These are phyloP conservation scores for Sclerotinia subarctica DNA, from an alignment of 2,329 filamentous ascomycete genomes.

Conservation along the genomic window DNA sequence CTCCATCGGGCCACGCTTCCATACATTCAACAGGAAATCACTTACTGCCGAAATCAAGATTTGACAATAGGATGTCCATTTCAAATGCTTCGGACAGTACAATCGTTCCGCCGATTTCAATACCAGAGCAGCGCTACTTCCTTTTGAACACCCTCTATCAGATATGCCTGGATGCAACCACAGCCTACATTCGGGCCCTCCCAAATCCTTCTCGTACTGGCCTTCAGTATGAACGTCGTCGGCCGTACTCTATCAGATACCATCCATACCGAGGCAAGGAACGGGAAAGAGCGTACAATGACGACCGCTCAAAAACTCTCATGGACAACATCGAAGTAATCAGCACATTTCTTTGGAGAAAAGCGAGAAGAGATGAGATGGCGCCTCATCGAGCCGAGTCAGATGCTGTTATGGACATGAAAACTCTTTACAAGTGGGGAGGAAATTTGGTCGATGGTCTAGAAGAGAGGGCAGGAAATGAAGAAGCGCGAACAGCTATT, in stretches of 20 bases:
- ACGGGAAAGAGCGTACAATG: slow-evolving; percentile 10
- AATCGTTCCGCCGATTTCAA: slow-evolving; percentile 14
- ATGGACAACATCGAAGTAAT: slow-evolving; percentile 32
- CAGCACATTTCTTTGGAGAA: slow-evolving; percentile 29
- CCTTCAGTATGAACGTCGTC: not conserved
- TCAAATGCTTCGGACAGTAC: slow-evolving; percentile 20
- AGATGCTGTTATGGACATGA: slow-evolving; percentile 25
- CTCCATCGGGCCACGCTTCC: not conserved
- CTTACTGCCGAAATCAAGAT: not conserved
- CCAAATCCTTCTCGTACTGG: not conserved
- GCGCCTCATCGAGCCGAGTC: slow-evolving; percentile 29
- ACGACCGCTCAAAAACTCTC: slow-evolving; percentile 18
- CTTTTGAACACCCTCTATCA: slow-evolving; percentile 27
- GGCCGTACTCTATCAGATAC: not conserved
- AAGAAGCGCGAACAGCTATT: slow-evolving; percentile 5
- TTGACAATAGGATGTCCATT: slow-evolving; percentile 10
- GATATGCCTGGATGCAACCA: slow-evolving; percentile 27
- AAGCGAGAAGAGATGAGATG: slow-evolving; percentile 27
- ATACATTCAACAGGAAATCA: not conserved
- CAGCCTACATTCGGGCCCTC: slow-evolving; percentile 19
- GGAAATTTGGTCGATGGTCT: slow-evolving; percentile 23
- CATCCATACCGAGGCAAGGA: slow-evolving; percentile 22
- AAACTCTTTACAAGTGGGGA: slow-evolving; percentile 28
- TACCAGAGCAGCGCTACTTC: slow-evolving; percentile 22
- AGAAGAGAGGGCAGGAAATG: slow-evolving; percentile 18